Evolutionary conservation across 2,329 filamentous ascomycete genomes (phyloP).

Genomic region (Penicillium glabrum): DNA sequence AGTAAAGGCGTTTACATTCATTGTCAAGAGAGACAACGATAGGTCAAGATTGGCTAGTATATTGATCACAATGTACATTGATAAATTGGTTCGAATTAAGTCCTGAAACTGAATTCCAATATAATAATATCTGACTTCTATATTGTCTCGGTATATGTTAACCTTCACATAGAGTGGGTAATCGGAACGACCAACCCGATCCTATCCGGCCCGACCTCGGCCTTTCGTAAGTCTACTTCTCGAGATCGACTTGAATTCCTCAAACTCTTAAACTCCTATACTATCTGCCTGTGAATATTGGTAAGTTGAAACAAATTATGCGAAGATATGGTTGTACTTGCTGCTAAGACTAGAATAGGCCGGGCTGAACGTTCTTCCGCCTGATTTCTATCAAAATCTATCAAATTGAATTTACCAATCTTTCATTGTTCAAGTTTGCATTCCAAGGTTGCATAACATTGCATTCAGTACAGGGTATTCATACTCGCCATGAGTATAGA

Average conservation of each 20-base stretch:
- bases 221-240: not conserved
- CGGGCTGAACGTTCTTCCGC: not conserved
- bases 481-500: not conserved
- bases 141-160: not conserved
- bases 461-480: not conserved
- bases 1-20: not conserved
- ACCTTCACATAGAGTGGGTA: not conserved
- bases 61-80: not conserved
- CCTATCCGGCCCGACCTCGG: constrained; percentile 18
- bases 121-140: too few species aligned
- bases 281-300: not conserved
- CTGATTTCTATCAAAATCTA: not conserved
- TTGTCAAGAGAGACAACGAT: not conserved
- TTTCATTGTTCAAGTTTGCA: not conserved
- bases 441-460: not conserved
- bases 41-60: not conserved
- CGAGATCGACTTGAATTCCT: not conserved
- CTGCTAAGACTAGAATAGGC: not conserved
- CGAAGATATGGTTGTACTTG: not conserved
- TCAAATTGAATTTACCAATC: not conserved
- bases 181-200: constrained; percentile 20
- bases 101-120: too few species aligned
- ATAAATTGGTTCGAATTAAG: too few species aligned
- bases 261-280: not conserved
- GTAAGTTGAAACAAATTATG: not conserved